Evolutionary conservation across 331 rosid genomes (phyloP), one percentile per base, ranked within the genome.

Genomic region (Erythrophleum ivorense): DNA sequence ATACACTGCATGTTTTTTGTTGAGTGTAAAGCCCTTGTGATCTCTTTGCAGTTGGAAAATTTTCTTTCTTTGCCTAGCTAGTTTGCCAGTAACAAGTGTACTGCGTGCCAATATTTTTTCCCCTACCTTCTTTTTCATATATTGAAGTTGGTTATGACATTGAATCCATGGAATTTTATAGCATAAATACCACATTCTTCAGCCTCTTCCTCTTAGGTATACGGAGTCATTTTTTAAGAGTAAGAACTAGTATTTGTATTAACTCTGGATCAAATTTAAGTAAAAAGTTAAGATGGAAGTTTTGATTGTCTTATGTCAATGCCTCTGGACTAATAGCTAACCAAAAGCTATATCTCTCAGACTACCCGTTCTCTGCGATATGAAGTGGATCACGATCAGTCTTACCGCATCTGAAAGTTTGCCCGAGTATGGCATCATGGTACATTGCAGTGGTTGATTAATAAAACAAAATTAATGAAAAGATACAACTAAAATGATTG

Each of bases 401-500:
- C 65, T 81, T 68, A 11, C 75, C 29, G 84, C 49, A 82, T 73
- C 66, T 58, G 43, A 83, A 74, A 76, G 59, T 86, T 84, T 81
- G 66, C 67, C 71, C 75, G 12, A 80, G 66, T 33, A 66, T 68
- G 75, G 73, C 48, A 69, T 73, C 79, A 79, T 68, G 29, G 76
- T 81, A 80, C 50, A 60, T 76, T 68, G 63, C 78, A 41, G 66
- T 58, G 52, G 13, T 67, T 77, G 73, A 36, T 24, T 72, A 36
- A 40, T 80, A 41, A 62, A 75, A 68, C 62, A 19, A 69, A 80
- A 19, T 58, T 70, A n/a, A 52, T 71, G 80, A 73, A 59, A 70
- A 40, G 13, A 34, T 3, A 55, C 73, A 49, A 45, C 18, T 68
- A 21, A 7, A 64, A 9, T 81, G 45, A 64, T 31, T 52, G 70